Evolutionary conservation across 306 rosid species (phyloP).

Genomic region (Betula pendula): DNA sequence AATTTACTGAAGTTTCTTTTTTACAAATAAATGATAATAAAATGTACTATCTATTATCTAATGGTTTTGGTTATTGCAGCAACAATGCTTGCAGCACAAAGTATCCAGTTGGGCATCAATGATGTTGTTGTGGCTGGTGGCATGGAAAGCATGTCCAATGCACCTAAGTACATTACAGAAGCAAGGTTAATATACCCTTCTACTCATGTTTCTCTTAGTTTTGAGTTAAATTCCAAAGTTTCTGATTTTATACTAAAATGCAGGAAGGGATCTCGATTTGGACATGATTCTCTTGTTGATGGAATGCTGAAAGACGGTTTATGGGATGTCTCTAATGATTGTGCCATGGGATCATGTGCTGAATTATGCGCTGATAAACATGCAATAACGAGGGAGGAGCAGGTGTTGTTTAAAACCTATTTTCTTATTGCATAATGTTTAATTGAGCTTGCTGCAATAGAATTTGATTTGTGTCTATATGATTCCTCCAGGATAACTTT

Average conservation of each 20-base stretch:
- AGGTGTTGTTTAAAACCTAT: constrained; percentile 45
- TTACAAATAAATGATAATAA: not conserved
- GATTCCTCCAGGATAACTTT: constrained; percentile 66
- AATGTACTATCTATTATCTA: constrained; percentile 6
- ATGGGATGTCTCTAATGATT: constrained; percentile 89
- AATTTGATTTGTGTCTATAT: constrained; percentile 28
- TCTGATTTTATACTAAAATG: constrained; percentile 41
- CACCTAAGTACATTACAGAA: constrained; percentile 88
- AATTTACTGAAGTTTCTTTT: not conserved
- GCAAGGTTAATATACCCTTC: constrained; percentile 67
- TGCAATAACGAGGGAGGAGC: constrained; percentile 77
- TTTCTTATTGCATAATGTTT: constrained; percentile 16
- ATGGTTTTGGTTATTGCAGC: constrained; percentile 53
- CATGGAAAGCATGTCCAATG: constrained; percentile 97
- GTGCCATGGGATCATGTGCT: constrained; percentile 94
- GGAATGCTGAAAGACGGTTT: constrained; percentile 97
- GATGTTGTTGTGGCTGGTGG: constrained; percentile 99
- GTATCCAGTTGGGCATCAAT: constrained; percentile 91
- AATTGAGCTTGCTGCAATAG: not conserved
- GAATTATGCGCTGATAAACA: constrained; percentile 92
- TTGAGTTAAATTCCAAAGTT: constrained; percentile 22
- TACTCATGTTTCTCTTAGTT: constrained; percentile 14
- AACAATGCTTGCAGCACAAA: constrained; percentile 93
- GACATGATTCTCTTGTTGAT: constrained; percentile 96
- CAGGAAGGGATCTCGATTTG: constrained; percentile 99